These are phyloP conservation scores for Rhizopus delemar DNA, from an alignment of 371 early-diverging fungal genomes.

Conservation along the genomic window DNA sequence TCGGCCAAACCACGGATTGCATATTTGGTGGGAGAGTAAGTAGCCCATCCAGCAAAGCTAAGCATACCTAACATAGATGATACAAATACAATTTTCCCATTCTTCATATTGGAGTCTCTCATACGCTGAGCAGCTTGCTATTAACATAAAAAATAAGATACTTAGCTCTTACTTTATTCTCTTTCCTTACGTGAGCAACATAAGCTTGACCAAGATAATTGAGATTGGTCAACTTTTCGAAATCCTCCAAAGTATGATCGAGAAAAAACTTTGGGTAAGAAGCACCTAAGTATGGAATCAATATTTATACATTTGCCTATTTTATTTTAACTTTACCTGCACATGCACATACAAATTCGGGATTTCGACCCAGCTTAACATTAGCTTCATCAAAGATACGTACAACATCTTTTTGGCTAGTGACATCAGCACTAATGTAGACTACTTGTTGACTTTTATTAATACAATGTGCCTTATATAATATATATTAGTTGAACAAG, in stretches of 20 bases:
- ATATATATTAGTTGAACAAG: neutral
- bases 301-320: neutral
- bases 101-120: constrained; percentile 58
- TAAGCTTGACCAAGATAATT: constrained; percentile 86
- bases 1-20: constrained; percentile 83
- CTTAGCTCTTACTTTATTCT: neutral
- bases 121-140: constrained; percentile 71
- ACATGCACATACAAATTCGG: constrained; percentile 80
- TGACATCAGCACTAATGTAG: constrained; percentile 64
- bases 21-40: constrained; percentile 85
- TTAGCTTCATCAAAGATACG: constrained; percentile 68
- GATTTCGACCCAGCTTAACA: constrained; percentile 52
- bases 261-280: constrained; percentile 74
- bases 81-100: constrained; percentile 77
- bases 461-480: constrained; percentile 11
- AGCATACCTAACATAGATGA: constrained; percentile 77
- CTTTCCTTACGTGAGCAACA: constrained; percentile 64
- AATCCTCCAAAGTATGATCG: constrained; percentile 65
- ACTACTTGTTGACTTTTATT: constrained; percentile 53
- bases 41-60: constrained; percentile 79
- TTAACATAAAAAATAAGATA: neutral
- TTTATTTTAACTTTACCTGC: constrained; percentile 58
- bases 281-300: constrained; percentile 35
- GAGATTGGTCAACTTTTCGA: constrained; percentile 63
- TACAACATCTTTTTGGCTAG: constrained; percentile 52